phyloP scores from a whole-genome alignment of 805 yeast species.

The Vanderwaltozyma tropicalis region DNA sequence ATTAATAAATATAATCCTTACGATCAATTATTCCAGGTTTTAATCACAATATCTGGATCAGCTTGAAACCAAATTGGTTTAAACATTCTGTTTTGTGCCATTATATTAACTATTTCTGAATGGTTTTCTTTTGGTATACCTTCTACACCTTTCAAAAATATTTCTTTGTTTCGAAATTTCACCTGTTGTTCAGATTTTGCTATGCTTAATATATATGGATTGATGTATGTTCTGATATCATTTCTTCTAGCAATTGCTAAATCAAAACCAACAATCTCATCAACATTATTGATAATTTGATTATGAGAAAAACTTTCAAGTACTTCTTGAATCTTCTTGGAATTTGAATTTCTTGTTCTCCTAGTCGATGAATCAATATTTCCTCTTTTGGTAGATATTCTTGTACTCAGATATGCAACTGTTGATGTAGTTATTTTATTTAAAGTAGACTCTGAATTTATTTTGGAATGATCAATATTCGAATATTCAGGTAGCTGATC shows the following conservation, averaged over 20 bases:
- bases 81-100: conserved; percentile 14
- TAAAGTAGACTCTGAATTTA: neutral
- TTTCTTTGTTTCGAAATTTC: conserved; percentile 11
- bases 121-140: conserved; percentile 10
- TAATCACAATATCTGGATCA: conserved; percentile 15
- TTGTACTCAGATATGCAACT: conserved; percentile 10
- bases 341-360: conserved; percentile 22
- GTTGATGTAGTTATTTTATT: conserved; percentile 7
- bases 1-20: neutral
- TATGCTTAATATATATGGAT: conserved; percentile 19
- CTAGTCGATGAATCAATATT: conserved; percentile 6
- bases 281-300: conserved; percentile 2
- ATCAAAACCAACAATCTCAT: conserved; percentile 10
- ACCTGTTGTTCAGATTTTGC: conserved; percentile 16
- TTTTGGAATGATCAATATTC: neutral
- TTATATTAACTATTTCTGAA: conserved; percentile 12
- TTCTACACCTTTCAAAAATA: conserved; percentile 7
- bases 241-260: conserved; percentile 5
- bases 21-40: conserved; percentile 10
- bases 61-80: conserved; percentile 18
- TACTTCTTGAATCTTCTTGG: conserved; percentile 16
- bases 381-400: conserved; percentile 1
- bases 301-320: conserved; percentile 14
- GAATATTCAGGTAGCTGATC: too few species aligned
- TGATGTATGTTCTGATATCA: conserved; percentile 11